phyloP scores from a whole-genome alignment of 176 grass and related monocot species.

The Bromus sterilis region DNA sequence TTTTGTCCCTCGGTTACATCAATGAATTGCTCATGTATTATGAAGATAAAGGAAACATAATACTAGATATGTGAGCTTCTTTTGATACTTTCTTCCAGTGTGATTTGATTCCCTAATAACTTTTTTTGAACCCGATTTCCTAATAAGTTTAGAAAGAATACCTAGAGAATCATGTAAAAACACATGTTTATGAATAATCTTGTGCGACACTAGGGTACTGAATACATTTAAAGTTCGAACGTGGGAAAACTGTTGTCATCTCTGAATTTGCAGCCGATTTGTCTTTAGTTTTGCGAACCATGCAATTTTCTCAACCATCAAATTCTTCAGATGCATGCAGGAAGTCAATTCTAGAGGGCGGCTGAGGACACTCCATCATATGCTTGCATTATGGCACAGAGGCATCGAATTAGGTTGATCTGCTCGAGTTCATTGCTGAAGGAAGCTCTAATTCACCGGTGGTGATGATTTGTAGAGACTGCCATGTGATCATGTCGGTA shows the following conservation, averaged over 20 bases:
- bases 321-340: neutral
- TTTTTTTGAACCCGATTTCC: too few species aligned
- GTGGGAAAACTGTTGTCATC: too few species aligned
- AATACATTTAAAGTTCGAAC: too few species aligned
- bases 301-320: neutral
- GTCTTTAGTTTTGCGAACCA: too few species aligned
- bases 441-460: neutral
- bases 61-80: neutral
- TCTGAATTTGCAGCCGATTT: too few species aligned
- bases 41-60: neutral
- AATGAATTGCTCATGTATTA: neutral
- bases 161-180: too few species aligned
- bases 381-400: neutral
- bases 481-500: neutral
- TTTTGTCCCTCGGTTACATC: neutral
- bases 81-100: neutral
- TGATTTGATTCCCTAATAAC: too few species aligned
- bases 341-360: neutral
- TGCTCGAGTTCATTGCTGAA: neutral
- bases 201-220: too few species aligned
- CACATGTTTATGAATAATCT: too few species aligned
- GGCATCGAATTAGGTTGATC: neutral
- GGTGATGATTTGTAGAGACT: neutral
- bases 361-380: neutral
- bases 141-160: neutral